phyloP scores from a whole-genome alignment of 352 stramenopile genomes.

The Albugo candida region DNA sequence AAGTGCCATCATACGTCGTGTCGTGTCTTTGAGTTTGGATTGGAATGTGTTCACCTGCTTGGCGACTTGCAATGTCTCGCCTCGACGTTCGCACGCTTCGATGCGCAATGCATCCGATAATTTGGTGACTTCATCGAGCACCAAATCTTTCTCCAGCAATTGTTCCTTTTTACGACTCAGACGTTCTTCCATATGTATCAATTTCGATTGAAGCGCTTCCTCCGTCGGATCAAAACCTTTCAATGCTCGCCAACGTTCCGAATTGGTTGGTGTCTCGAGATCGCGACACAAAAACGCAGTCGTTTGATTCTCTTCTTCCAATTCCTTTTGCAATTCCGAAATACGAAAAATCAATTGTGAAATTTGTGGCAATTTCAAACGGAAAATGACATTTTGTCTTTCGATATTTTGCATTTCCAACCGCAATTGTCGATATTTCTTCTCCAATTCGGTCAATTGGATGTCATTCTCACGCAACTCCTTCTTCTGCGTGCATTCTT shows the following conservation, averaged over 20 bases:
- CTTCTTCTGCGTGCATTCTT: conserved; percentile 78
- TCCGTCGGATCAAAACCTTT: conserved; percentile 78
- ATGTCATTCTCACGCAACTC: conserved; percentile 66
- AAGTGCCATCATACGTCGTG: conserved; percentile 87
- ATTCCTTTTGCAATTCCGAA: conserved; percentile 53
- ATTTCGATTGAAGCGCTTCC: conserved; percentile 72
- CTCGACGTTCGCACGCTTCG: conserved; percentile 51
- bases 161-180: conserved; percentile 85
- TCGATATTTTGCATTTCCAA: conserved; percentile 53
- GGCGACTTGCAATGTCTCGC: conserved; percentile 63
- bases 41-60: conserved; percentile 85
- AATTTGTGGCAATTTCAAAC: conserved; percentile 51
- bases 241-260: conserved; percentile 71
- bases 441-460: conserved; percentile 59
- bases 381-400: conserved; percentile 48
- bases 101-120: conserved; percentile 67
- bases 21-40: conserved; percentile 77
- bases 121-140: conserved; percentile 85
- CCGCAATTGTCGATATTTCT: conserved; percentile 57
- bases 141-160: conserved; percentile 86
- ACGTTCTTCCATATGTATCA: conserved; percentile 67
- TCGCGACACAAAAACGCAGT: conserved; percentile 80
- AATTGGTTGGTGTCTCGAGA: conserved; percentile 81
- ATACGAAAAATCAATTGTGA: conserved; percentile 69
- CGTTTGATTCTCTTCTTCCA: conserved; percentile 69